Percentiles rank a stretch among this genome's conserved stretches.
These are phyloP conservation scores for Colletotrichum tamarilloi DNA, from an alignment of 2,329 filamentous ascomycete species.

Conservation along the genomic window DNA sequence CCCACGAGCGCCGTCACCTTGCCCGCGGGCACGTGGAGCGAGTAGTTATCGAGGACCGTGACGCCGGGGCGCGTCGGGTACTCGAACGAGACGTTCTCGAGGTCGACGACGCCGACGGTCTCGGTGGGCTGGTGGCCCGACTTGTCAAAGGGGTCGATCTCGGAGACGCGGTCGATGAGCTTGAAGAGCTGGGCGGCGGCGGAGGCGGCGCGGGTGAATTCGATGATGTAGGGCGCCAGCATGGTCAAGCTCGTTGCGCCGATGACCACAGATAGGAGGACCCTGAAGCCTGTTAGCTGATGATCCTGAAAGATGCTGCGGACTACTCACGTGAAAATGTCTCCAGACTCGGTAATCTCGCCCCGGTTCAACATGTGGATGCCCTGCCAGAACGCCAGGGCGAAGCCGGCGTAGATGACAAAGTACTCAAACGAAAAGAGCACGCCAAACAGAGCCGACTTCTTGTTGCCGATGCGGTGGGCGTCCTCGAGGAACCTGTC, in stretches of 20 bases:
- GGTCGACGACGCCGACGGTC: slow-evolving; percentile 47
- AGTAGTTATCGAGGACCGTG: slow-evolving; percentile 54
- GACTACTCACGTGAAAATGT: slow-evolving; percentile 50
- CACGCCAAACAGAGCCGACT: slow-evolving; percentile 50
- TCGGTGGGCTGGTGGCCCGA: slow-evolving; percentile 44
- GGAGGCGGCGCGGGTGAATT: slow-evolving; percentile 51
- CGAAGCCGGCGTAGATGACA: slow-evolving; percentile 55
- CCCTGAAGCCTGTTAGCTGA: slow-evolving; percentile 38
- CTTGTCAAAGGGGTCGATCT: slow-evolving; percentile 49
- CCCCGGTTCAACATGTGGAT: slow-evolving; percentile 49
- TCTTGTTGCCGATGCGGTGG: slow-evolving; percentile 49
- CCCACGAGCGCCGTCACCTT: slow-evolving; percentile 55
- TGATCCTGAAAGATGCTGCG: too few relatives aligned
- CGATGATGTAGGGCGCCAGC: slow-evolving; percentile 50
- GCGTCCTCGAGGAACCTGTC: slow-evolving; percentile 51
- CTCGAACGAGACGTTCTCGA: slow-evolving; percentile 55
- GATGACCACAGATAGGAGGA: slow-evolving; percentile 52
- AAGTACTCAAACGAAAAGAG: slow-evolving; percentile 53
- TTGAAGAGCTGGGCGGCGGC: slow-evolving; percentile 49
- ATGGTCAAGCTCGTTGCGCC: slow-evolving; percentile 49
- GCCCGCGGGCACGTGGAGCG: slow-evolving; percentile 54
- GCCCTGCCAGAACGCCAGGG: slow-evolving; percentile 58
- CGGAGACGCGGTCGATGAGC: slow-evolving; percentile 50
- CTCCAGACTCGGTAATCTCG: slow-evolving; percentile 49
- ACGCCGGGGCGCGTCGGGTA: slow-evolving; percentile 58